These are phyloP conservation scores for Colletotrichum siamense DNA, from an alignment of 2,329 filamentous ascomycete species.

Conservation along the genomic window DNA sequence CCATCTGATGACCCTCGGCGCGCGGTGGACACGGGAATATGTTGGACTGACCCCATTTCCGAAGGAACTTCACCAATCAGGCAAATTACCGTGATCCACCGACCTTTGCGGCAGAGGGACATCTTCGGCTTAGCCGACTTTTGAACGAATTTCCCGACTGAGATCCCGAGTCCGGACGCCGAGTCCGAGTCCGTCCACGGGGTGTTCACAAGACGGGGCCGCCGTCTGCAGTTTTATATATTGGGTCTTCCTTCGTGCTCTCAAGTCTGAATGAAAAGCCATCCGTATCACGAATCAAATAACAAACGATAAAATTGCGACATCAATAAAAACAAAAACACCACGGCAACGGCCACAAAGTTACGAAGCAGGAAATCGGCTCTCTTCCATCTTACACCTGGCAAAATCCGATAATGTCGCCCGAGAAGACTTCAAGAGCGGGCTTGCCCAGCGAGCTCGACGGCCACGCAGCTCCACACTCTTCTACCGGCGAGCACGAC, in stretches of 20 bases:
- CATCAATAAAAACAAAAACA: neutral
- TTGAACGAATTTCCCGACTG: neutral
- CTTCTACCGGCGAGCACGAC: neutral
- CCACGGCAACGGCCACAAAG: neutral
- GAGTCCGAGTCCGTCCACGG: neutral
- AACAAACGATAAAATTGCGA: neutral
- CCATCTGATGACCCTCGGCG: neutral
- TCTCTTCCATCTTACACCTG: neutral
- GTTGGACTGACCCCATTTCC: neutral
- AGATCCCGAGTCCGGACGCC: neutral
- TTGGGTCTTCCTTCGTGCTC: neutral
- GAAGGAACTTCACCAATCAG: neutral
- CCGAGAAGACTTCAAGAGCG: neutral
- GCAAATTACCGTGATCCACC: neutral
- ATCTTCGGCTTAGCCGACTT: neutral
- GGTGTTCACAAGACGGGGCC: neutral
- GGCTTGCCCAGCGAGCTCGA: neutral
- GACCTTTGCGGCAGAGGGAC: neutral
- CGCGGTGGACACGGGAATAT: neutral
- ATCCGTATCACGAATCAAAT: neutral
- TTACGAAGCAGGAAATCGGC: neutral
- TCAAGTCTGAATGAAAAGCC: neutral
- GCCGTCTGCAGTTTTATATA: neutral
- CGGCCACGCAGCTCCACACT: neutral
- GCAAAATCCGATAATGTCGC: neutral